These are phyloP conservation scores for Boletus edulis DNA, from an alignment of 768 basidiomycete species.

Conservation along the genomic window DNA sequence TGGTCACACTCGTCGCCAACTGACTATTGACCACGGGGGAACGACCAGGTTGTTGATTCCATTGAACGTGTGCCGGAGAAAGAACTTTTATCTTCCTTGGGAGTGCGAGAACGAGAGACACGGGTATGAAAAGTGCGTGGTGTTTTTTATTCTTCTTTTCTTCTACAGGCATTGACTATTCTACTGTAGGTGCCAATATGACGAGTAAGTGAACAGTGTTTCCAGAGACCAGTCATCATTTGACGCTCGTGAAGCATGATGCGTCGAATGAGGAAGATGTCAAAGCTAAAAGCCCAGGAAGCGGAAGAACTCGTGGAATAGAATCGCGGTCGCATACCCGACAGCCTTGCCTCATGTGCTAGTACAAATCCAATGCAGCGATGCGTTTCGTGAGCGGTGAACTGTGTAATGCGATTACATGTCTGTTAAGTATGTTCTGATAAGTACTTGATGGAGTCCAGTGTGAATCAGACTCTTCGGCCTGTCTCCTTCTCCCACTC, in stretches of 20 bases:
- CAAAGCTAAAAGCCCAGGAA: conserved; percentile 61
- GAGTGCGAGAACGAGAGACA: conserved; percentile 89
- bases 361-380: not conserved
- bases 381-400: conserved; percentile 16
- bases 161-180: conserved; percentile 3
- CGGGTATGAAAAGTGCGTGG: conserved; percentile 75
- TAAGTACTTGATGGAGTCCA: not conserved
- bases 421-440: conserved; percentile 4
- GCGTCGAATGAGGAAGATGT: conserved; percentile 82
- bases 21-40: not conserved
- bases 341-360: not conserved
- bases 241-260: conserved; percentile 56
- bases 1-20: not conserved
- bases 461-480: conserved; percentile 25
- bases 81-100: conserved; percentile 83
- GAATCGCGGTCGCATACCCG: conserved; percentile 18
- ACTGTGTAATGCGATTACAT: conserved; percentile 7
- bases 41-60: conserved; percentile 73
- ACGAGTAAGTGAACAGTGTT: conserved; percentile 63
- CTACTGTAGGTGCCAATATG: conserved; percentile 79
- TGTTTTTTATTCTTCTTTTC: not conserved
- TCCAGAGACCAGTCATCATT: not conserved
- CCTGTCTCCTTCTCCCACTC: conserved; percentile 40
- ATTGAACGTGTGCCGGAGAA: conserved; percentile 80
- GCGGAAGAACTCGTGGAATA: conserved; percentile 38